Evolutionary conservation across 495 filamentous ascomycete species (phyloP).

Genomic region (Usnea hakonensis): DNA sequence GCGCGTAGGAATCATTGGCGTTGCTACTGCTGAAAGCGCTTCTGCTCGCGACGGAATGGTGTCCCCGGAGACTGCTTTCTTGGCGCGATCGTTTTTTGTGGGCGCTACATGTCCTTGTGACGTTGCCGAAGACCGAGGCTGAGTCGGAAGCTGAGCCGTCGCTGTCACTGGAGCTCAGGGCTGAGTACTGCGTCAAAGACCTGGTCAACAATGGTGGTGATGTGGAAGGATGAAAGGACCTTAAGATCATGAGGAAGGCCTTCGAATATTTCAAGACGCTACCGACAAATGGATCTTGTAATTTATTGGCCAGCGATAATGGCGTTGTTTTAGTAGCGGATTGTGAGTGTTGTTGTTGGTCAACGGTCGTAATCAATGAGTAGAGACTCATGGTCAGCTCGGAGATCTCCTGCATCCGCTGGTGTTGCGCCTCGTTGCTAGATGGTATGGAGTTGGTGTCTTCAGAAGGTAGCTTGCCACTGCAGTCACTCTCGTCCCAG

Average conservation of each 20-base stretch:
- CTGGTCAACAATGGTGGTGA: too few species aligned
- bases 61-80: too few species aligned
- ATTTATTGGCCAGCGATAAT: too few species aligned
- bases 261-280: conserved; percentile 15
- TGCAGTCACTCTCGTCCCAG: too few species aligned
- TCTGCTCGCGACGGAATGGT: too few species aligned
- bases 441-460: too few species aligned
- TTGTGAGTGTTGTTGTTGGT: neutral
- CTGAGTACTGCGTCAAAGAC: too few species aligned
- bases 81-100: too few species aligned
- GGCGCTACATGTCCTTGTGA: too few species aligned
- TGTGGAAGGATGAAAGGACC: conserved; percentile 8
- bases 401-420: conserved; percentile 9
- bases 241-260: conserved; percentile 10
- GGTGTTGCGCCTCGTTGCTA: conserved; percentile 4
- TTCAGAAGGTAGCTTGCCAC: too few species aligned
- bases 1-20: neutral
- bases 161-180: conserved; percentile 4
- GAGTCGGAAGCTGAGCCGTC: conserved; percentile 3
- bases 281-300: conserved; percentile 8
- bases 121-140: neutral
- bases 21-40: too few species aligned
- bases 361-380: neutral
- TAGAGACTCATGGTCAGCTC: conserved; percentile 6
- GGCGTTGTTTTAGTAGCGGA: too few species aligned